Evolutionary conservation across 768 basidiomycete genomes (phyloP), one percentile per base, ranked within the genome.

Genomic region (Pisolithus sp.): DNA sequence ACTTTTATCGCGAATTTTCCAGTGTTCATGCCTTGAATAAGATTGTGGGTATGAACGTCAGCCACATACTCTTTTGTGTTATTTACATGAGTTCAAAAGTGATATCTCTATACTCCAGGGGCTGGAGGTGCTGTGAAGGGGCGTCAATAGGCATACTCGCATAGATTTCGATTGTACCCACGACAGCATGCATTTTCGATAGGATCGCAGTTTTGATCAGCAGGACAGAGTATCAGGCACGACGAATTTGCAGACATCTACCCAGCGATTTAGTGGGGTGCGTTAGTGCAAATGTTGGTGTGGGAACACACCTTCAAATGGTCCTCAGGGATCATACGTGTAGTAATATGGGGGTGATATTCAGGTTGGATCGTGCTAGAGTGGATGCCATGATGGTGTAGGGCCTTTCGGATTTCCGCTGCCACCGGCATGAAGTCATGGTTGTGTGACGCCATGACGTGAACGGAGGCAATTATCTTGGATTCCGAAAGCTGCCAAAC

Each of bases 401-500:
- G 77, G 1, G 79, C 81, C 66, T 83, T 80, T 51, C 93, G 79
- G 56, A 99, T 95, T 40, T 86, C 81, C 37, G 79, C 80, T 15
- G 91, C 90, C 46, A 94, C 80, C 2, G 78, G 82, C 90, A 97
- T 97, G 65, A 97, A 98, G 61, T 96, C 93, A 51, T 82, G 78
- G 20, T 81, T 80, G 46, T 84, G 78, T 37, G 83, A 83, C 7
- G 93, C 83, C 59, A 89, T 80, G 45, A 99, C 91, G 69, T 99
- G 96, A 23, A 99, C 95, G 2, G 90, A 94, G 9, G 94, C 94
- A 40, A 99, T 87, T 50, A 93, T 83, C 66, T 96, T 97, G 51
- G 80, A 83, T 70, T 99, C 96, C 9, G 92, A 94, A 45, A 99
- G 79, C 62, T 95, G 93, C 96, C 96, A 99, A 49, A 98, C 82